These are phyloP conservation scores for Parsonsia alboflavescens DNA, from an alignment of 257 asterid species.

Conservation along the genomic window DNA sequence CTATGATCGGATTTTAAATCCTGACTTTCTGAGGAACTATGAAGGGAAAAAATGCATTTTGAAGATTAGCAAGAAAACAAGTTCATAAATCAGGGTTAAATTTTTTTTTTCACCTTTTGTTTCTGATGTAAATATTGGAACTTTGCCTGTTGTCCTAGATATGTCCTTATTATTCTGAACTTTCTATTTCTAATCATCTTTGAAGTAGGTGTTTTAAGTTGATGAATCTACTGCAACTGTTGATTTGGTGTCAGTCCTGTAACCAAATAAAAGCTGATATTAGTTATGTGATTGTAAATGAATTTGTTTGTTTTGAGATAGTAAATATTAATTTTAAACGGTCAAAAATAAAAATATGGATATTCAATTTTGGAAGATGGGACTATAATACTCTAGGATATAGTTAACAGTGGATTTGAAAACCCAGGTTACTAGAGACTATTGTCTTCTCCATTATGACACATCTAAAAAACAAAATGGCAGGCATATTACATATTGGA, in stretches of 20 bases:
- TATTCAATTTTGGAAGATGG: too few relatives aligned
- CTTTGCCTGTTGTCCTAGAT: background rate
- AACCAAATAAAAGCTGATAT: background rate
- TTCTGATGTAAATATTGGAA: background rate
- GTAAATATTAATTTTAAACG: too few relatives aligned
- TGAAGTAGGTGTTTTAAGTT: background rate
- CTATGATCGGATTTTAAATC: too few relatives aligned
- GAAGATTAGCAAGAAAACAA: too few relatives aligned
- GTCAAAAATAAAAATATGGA: too few relatives aligned
- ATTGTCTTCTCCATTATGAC: background rate
- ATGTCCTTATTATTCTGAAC: background rate
- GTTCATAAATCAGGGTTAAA: background rate
- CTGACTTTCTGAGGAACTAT: too few relatives aligned
- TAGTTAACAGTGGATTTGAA: background rate
- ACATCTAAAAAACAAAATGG: background rate
- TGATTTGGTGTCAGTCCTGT: background rate
- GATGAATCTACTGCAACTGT: background rate
- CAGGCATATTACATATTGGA: conserved; percentile 96
- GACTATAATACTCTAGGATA: too few relatives aligned
- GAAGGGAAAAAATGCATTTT: too few relatives aligned
- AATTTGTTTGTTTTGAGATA: background rate
- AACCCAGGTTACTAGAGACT: background rate
- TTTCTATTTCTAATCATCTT: background rate
- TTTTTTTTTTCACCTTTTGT: background rate
- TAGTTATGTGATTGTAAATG: background rate